Evolutionary conservation across 2,329 filamentous ascomycete genomes (phyloP), one percentile per base, ranked within the genome.

Genomic region (Alternaria hordeiaustralica): DNA sequence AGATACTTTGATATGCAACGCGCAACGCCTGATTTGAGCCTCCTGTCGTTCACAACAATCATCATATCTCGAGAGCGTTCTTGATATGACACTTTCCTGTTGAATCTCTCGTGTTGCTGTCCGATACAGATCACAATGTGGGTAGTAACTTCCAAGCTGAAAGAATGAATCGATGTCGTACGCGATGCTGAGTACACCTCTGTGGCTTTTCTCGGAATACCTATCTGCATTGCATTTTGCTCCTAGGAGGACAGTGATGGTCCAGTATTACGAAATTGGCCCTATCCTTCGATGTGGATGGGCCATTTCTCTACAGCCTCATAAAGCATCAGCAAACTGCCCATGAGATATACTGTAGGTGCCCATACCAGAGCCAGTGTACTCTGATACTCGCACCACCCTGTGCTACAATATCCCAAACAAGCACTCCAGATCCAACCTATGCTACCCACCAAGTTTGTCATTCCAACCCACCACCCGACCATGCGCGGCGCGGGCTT

Each of bases 291-390:
- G 5, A 36, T 33, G 15, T 57, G 55, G 12, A 57, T 47, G 1
- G 55, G 45, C 28, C 28, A 58, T 41, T 50, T 50, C 28, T 58
- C 44, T 12, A 58, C 55, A 23, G 45, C 55, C 12, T 50, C 45
- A 8, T 50, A 50, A 11, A 49, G 44, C 44, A 57, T 20, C 44
- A 57, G 23, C 13, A 57, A 6, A 33, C 54, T 56, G 7, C 43
- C 54, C 6, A 47, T 18, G 20, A 47, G 54, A 45, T 56, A 56
- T 5, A 26, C 18, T 6, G 41, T 13, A 4, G 54, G 54, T 21
- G 43, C 26, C 43, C 26, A 57, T n/a, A 36, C 26, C 25, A 57
- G 26, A 30, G 55, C 55, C 7, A 57, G 26, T 13, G 43, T 9
- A 23, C 25, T 47, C 26, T 57, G 43, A n/a, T 46, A 56, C 41